A percentile compares a stretch with the other conserved stretches of the same genome.
These are phyloP conservation scores for Hamamelis virginiana DNA, from an alignment of 164 flowering plant species.

Conservation along the genomic window DNA sequence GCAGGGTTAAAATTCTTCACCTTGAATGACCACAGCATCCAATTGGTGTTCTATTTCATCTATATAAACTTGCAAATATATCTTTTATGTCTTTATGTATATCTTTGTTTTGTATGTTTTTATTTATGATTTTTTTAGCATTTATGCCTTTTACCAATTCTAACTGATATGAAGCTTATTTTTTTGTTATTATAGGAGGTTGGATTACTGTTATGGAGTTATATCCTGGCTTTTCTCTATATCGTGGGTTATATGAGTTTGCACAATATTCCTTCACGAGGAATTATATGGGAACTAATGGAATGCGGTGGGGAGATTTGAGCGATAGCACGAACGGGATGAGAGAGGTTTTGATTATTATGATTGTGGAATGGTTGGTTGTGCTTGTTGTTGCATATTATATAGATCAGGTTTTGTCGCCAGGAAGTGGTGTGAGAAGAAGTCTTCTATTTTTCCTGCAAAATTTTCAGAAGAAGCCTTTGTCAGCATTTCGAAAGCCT, in stretches of 20 bases:
- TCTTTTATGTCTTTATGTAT: too few species aligned
- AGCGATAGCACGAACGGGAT: constrained; percentile 58
- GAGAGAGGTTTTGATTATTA: constrained; percentile 67
- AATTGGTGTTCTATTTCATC: constrained; percentile 74
- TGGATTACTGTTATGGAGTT: constrained; percentile 80
- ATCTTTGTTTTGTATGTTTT: too few species aligned
- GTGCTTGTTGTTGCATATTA: constrained; percentile 60
- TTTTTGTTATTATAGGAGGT: constrained; percentile 42
- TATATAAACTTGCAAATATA: constrained; percentile 84
- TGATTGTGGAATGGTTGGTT: constrained; percentile 59
- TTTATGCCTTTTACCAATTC: constrained; percentile 12
- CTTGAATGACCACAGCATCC: constrained; percentile 76
- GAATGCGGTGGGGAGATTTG: constrained; percentile 75
- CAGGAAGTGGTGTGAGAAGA: constrained; percentile 58
- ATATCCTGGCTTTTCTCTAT: constrained; percentile 82
- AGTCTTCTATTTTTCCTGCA: constrained; percentile 63
- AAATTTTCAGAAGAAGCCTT: constrained; percentile 41
- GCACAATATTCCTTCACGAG: constrained; percentile 59
- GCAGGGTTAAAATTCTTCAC: constrained; percentile 84
- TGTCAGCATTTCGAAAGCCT: constrained; percentile 41
- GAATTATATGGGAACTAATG: constrained; percentile 56
- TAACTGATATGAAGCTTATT: background rate
- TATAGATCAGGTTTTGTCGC: constrained; percentile 64
- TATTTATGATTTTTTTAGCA: too few species aligned
- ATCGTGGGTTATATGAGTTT: constrained; percentile 89